A percentile compares a stretch with the other conserved stretches of the same genome.
Conservation (phyloP, 2,329 filamentous ascomycete genomes). For the Beauveria varroae region DNA sequence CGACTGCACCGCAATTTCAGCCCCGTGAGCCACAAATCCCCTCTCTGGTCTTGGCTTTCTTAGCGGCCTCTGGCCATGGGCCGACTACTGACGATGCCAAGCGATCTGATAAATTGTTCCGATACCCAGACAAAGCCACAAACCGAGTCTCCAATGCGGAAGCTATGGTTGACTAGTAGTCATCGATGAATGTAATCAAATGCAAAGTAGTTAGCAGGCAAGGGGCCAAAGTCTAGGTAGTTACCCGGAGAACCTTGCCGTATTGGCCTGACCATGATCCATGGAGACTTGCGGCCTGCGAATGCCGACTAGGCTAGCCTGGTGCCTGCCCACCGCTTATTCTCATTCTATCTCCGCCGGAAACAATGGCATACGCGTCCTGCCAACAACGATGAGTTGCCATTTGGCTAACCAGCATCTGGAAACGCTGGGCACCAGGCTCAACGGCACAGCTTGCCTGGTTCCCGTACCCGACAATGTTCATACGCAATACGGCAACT, state of each 20-base stretch:
- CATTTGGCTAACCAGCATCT: background rate
- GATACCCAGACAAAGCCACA: background rate
- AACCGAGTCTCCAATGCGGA: background rate
- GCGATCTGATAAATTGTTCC: slow-evolving; percentile 1
- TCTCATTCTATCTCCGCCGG: slow-evolving; percentile 2
- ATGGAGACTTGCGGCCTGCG: background rate
- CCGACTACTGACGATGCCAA: background rate
- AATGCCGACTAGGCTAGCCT: background rate
- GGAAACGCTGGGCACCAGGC: background rate
- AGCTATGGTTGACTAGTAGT: background rate
- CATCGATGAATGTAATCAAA: background rate
- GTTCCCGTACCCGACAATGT: background rate
- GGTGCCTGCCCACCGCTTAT: background rate
- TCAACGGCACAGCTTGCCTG: background rate
- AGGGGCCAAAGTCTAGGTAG: too few relatives aligned
- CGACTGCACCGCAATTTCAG: background rate
- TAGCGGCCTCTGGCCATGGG: background rate
- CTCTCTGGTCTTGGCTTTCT: background rate
- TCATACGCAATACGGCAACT: background rate
- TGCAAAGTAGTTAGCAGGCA: background rate
- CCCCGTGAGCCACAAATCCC: background rate
- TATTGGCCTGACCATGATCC: too few relatives aligned
- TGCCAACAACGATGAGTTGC: background rate
- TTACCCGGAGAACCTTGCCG: background rate
- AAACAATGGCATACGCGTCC: background rate